phyloP scores from a whole-genome alignment of 164 flowering plant genomes.

The Macadamia tetraphylla region DNA sequence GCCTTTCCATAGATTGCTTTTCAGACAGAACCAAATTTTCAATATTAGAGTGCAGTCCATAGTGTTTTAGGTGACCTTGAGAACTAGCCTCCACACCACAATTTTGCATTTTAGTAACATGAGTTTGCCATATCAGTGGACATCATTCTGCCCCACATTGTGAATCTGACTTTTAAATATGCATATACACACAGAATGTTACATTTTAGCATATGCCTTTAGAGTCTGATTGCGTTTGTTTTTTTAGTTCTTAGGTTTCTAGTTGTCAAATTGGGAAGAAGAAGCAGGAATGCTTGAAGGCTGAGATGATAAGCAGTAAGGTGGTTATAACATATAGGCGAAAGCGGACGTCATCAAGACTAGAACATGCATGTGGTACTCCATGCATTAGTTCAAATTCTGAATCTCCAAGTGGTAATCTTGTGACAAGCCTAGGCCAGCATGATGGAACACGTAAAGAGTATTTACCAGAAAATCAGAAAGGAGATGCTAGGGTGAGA shows the following conservation, averaged over 20 bases:
- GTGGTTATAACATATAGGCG: conserved; percentile 23
- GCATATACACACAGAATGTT: neutral
- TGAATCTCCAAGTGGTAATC: neutral
- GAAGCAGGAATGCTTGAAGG: conserved; percentile 10
- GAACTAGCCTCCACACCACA: neutral
- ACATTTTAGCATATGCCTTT: too few species aligned
- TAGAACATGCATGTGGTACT: conserved; percentile 2
- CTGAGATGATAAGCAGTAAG: conserved; percentile 21
- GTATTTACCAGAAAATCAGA: conserved; percentile 7
- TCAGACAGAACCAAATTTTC: neutral
- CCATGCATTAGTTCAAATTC: neutral
- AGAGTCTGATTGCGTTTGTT: neutral
- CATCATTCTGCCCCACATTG: neutral
- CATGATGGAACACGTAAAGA: conserved; percentile 7
- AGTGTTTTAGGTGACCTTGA: neutral
- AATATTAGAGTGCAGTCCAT: too few species aligned
- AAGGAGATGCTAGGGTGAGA: conserved; percentile 18
- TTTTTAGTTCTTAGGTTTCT: neutral
- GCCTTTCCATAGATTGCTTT: neutral
- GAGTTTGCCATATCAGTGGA: neutral
- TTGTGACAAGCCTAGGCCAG: conserved; percentile 3
- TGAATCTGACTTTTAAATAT: neutral
- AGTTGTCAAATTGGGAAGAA: neutral
- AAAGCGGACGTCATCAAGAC: conserved; percentile 14
- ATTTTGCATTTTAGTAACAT: neutral